phyloP scores from a whole-genome alignment of 306 rosid genomes.

The Inga oerstediana region DNA sequence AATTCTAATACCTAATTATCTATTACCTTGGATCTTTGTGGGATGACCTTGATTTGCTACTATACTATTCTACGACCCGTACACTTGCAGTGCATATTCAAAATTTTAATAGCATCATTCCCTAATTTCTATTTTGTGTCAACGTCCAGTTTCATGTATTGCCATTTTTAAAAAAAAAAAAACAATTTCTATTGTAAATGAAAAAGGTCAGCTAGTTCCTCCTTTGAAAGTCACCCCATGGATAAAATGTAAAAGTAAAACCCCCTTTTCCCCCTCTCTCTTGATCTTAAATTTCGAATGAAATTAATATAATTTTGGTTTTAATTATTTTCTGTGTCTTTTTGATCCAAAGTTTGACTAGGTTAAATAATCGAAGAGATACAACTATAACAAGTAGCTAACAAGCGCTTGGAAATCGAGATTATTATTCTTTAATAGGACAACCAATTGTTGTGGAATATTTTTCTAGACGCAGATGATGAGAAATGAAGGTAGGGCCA shows the following conservation, averaged over 20 bases:
- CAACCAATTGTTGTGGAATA: background rate
- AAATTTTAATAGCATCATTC: too few species aligned
- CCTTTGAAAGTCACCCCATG: too few species aligned
- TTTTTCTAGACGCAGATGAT: conserved; percentile 31
- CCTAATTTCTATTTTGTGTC: conserved; percentile 32
- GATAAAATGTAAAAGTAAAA: too few species aligned
- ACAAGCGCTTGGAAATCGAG: conserved; percentile 1
- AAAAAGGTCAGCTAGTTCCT: too few species aligned
- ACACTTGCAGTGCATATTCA: too few species aligned
- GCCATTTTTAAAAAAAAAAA: background rate
- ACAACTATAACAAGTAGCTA: background rate
- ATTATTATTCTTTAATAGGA: background rate
- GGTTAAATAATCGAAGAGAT: conserved; percentile 17
- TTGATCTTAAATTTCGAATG: too few species aligned
- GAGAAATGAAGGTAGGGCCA: conserved; percentile 24
- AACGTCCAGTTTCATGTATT: conserved; percentile 1
- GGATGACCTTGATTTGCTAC: too few species aligned
- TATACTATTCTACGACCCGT: too few species aligned
- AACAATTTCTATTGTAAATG: background rate
- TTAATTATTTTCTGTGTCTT: background rate
- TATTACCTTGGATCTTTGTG: too few species aligned
- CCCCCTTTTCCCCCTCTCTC: too few species aligned
- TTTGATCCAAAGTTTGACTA: conserved; percentile 2
- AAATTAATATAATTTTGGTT: background rate
- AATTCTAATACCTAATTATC: too few species aligned